phyloP scores from a whole-genome alignment of 306 rosid species.

The Vachellia collinsii region DNA sequence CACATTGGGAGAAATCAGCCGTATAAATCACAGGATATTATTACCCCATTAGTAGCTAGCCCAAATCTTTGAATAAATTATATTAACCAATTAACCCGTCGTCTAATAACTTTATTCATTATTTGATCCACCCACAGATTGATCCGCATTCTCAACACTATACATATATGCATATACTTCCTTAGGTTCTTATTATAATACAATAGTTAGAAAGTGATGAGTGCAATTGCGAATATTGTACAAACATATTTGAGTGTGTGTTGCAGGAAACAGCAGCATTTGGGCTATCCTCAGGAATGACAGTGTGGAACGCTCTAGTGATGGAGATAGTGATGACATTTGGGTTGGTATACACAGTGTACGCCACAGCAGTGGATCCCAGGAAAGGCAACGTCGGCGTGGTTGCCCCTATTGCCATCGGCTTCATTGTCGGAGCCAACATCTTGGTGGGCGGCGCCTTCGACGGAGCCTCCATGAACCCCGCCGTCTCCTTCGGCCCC shows the following conservation, averaged over 20 bases:
- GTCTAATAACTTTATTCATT: too few species aligned
- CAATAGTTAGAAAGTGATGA: not conserved
- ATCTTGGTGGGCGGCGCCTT: not conserved
- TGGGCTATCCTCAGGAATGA: constrained; percentile 40
- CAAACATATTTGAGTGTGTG: not conserved
- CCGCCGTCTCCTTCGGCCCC: not conserved
- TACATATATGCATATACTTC: too few species aligned
- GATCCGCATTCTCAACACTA: too few species aligned
- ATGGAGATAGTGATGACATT: constrained; percentile 6
- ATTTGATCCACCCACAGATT: too few species aligned
- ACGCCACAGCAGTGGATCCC: not conserved
- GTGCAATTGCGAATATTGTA: too few species aligned
- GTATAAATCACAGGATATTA: too few species aligned
- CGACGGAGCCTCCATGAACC: constrained; percentile 6
- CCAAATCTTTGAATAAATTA: too few species aligned
- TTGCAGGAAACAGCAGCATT: constrained; percentile 46
- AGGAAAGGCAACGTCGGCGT: not conserved
- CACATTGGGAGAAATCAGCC: too few species aligned
- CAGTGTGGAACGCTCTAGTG: constrained; percentile 40
- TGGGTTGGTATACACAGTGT: not conserved
- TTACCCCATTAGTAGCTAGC: too few species aligned
- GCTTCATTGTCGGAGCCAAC: not conserved
- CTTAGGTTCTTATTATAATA: too few species aligned
- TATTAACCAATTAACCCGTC: too few species aligned
- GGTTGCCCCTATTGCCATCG: not conserved